Percentiles rank a stretch among this genome's conserved stretches.
Conservation (phyloP, 1,284 basidiomycete genomes). For the Sanghuangporus sanghuang region DNA sequence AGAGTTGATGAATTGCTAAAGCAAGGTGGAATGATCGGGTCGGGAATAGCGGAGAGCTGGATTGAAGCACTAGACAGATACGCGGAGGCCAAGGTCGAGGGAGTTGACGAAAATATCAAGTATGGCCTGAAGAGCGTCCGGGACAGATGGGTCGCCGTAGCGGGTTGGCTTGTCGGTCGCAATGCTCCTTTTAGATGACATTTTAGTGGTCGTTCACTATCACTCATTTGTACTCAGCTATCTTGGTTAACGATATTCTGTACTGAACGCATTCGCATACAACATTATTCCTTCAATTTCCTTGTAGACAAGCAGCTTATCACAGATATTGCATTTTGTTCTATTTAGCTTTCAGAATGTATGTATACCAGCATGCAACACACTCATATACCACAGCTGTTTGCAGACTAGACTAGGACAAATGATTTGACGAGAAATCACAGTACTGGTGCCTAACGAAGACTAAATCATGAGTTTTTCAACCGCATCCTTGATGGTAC, state of each 20-base stretch:
- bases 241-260: neutral
- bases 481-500: slow-evolving; percentile 84
- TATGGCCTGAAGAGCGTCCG: slow-evolving; percentile 48
- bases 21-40: slow-evolving; percentile 70
- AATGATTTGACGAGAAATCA: neutral
- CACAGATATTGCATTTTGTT: neutral
- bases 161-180: slow-evolving; percentile 73
- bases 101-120: slow-evolving; percentile 31
- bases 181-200: slow-evolving; percentile 21
- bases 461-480: slow-evolving; percentile 64
- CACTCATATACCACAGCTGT: neutral
- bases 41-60: slow-evolving; percentile 63
- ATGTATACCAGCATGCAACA: slow-evolving; percentile 3
- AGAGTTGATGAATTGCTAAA: slow-evolving; percentile 40
- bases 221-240: neutral
- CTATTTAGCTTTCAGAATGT: neutral
- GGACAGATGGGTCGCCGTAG: slow-evolving; percentile 64
- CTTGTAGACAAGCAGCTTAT: neutral
- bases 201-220: neutral
- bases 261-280: neutral
- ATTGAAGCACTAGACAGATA: slow-evolving; percentile 61
- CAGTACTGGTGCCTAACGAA: neutral
- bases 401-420: neutral
- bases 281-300: neutral
- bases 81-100: slow-evolving; percentile 45